Conservation (phyloP, 139 green algal species). For the Picochlorum sp. region DNA sequence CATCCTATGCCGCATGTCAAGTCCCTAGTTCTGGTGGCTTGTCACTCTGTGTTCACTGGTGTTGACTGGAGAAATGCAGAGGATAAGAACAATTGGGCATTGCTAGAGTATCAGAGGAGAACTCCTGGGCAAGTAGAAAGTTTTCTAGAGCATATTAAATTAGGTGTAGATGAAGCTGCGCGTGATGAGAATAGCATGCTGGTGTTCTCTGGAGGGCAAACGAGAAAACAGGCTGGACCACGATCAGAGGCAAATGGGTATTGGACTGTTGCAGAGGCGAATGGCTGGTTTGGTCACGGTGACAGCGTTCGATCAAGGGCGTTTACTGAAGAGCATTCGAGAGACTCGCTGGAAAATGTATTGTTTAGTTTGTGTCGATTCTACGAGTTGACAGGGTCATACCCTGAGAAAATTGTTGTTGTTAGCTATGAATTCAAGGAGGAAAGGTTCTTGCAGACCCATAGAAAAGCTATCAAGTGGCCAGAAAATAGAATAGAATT, state of each 20-base stretch:
- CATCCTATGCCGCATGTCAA: constrained; percentile 12
- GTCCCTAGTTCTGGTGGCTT: constrained; percentile 63
- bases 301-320: constrained; percentile 29
- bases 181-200: constrained; percentile 54
- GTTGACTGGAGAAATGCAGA: constrained; percentile 40
- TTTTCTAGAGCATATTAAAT: constrained; percentile 78
- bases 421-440: constrained; percentile 88
- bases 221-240: constrained; percentile 48
- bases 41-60: constrained; percentile 71
- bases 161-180: constrained; percentile 62
- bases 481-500: constrained; percentile 60
- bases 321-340: constrained; percentile 55
- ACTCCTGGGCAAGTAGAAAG: constrained; percentile 56
- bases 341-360: constrained; percentile 91
- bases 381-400: constrained; percentile 63
- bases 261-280: constrained; percentile 66
- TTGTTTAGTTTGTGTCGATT: constrained; percentile 85
- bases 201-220: constrained; percentile 62
- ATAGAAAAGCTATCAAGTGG: constrained; percentile 61
- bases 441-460: constrained; percentile 61
- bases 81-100: constrained; percentile 51
- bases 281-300: constrained; percentile 47
- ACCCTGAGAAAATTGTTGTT: constrained; percentile 65
- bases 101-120: constrained; percentile 68
- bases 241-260: constrained; percentile 70